Evolutionary conservation across 2,329 filamentous ascomycete species (phyloP).

Genomic region (Diaporthe batatas): DNA sequence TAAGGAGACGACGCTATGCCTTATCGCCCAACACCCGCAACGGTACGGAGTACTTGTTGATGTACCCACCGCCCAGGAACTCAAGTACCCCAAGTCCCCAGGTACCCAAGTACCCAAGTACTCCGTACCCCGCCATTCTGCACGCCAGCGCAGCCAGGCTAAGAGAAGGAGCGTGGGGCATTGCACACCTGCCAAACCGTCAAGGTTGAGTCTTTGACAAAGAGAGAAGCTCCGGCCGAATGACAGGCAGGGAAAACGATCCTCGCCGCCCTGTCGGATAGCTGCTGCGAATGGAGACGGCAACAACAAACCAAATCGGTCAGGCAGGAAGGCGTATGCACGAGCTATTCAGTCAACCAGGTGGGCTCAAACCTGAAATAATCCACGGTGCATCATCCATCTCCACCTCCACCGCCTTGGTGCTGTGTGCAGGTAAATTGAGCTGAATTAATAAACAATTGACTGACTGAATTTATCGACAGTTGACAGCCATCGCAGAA

Average conservation of each 20-base stretch:
- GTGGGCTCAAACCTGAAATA: neutral
- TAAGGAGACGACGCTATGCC: conserved; percentile 10
- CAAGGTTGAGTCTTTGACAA: neutral
- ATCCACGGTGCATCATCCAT: neutral
- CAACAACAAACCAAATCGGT: neutral
- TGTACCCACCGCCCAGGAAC: conserved; percentile 2
- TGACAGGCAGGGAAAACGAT: conserved; percentile 9
- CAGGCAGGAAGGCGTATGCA: conserved; percentile 2
- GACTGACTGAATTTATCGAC: conserved; percentile 32
- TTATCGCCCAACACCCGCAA: neutral
- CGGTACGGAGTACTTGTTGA: neutral
- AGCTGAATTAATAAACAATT: neutral
- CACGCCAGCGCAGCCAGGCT: conserved; percentile 20
- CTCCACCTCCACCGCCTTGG: neutral
- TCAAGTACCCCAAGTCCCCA: neutral
- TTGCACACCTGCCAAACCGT: conserved; percentile 8
- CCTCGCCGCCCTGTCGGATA: neutral
- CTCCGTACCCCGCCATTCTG: conserved; percentile 6
- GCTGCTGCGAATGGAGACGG: neutral
- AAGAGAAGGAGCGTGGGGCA: conserved; percentile 21
- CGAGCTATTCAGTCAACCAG: neutral
- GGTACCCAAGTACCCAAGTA: conserved; percentile 1
- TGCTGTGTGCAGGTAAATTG: neutral
- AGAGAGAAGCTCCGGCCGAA: neutral
- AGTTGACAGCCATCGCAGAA: neutral